Percentiles rank a stretch among this genome's conserved stretches.
Evolutionary conservation across 1,139 yeast genomes (phyloP).

Genomic region (Debaryomyces singareniensis): DNA sequence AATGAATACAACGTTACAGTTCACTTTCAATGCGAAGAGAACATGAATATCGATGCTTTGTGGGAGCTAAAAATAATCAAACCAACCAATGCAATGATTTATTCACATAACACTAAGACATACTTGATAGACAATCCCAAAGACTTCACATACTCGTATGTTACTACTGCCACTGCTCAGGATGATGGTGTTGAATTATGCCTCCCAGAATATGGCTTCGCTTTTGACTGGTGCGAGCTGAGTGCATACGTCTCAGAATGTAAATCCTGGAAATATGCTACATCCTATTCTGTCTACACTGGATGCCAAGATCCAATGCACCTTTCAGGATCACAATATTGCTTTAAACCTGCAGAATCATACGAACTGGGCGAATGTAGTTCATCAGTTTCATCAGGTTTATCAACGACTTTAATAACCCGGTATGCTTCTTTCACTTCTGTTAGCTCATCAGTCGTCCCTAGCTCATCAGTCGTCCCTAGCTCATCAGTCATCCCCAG

Average conservation of each 20-base stretch:
- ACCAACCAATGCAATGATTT: not conserved
- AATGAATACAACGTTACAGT: not conserved
- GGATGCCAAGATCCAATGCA: slow-evolving; percentile 1
- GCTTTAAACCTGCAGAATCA: too few species aligned
- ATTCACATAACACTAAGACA: not conserved
- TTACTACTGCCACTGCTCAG: not conserved
- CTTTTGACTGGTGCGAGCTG: slow-evolving; percentile 1
- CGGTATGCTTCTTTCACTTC: too few species aligned
- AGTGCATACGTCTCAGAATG: not conserved
- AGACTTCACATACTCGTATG: slow-evolving; percentile 1
- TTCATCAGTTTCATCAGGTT: too few species aligned
- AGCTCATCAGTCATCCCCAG: too few species aligned
- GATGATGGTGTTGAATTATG: not conserved
- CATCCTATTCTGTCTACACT: slow-evolving; percentile 1
- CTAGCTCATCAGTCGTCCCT: too few species aligned
- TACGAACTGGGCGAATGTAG: too few species aligned
- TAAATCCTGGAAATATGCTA: not conserved
- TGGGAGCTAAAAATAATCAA: slow-evolving; percentile 1
- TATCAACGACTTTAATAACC: too few species aligned
- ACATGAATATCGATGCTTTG: not conserved
- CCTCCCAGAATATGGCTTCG: slow-evolving; percentile 1
- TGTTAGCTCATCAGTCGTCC: too few species aligned
- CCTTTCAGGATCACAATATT: not conserved
- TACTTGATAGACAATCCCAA: slow-evolving; percentile 1
- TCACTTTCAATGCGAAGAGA: not conserved